Base-by-base conservation (phyloP, 331 rosid species). In the Ulmus americana region DNA sequence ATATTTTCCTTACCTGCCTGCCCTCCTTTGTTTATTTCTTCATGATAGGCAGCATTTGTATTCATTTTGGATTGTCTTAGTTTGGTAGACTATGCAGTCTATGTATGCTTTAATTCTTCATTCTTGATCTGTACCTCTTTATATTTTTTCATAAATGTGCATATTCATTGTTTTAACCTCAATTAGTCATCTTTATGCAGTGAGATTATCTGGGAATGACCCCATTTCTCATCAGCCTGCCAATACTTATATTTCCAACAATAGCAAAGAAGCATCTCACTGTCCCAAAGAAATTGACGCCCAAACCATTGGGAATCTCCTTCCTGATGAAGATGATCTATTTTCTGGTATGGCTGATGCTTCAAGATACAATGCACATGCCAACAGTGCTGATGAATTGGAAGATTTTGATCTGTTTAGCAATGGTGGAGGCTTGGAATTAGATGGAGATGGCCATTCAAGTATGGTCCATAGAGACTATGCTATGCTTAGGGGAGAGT, bases 381-480 rank as follows among this genome's bases (percentile, higher is more conserved):
- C 74, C 46, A 84, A 53, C 68, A 59, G 59, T 53, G 82, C 51
- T 60, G 91, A 83, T 45, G 95, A 84, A 56, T 82, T 69, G 47
- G 96, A 88, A 74, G 96, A 88, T 58, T 81, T 81, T 80, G 96
- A 88, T 80, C 72, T 88, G 66, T 88, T 88, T 72, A 88, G 96
- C 74, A 86, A 89, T 47, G 85, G 90, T 0, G 96, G 96, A 45
- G 96, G 96, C 71, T 58, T 88, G 88, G 96, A 88, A 61, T 67
- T 88, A 76, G 96, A 28, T 28, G 35, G 84, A 76, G 96, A 83
- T 35, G 96, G 86, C 63, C 82, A 77, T 65, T 71, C 71, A 43
- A 55, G 50, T 75, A 59, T 65, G 28, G 82, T 81, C 43, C 77
- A 72, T 60, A 65, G 71, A 70, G 69, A 71, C 38, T 44, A 70